Evolutionary conservation across 345 rosid species (phyloP).

Genomic region (Acer negundo): DNA sequence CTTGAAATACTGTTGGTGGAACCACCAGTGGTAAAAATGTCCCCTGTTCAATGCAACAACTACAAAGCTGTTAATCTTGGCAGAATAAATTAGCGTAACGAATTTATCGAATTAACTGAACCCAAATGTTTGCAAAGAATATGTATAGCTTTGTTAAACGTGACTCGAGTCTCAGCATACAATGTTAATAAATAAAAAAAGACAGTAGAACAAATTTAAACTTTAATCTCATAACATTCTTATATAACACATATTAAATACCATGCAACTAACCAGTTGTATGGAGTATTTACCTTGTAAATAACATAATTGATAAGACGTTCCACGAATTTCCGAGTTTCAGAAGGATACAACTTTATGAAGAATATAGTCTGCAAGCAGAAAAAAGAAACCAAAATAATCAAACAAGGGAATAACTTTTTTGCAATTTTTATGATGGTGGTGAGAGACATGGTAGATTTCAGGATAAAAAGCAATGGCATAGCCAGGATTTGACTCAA

Average conservation of each 20-base stretch:
- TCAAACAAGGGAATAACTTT: not conserved
- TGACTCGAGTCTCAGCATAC: slow-evolving; percentile 7
- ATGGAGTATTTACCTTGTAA: slow-evolving; percentile 72
- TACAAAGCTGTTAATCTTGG: slow-evolving; percentile 7
- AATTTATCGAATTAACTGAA: slow-evolving; percentile 5
- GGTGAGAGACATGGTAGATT: not conserved
- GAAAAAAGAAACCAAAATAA: slow-evolving; percentile 19
- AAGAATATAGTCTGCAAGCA: slow-evolving; percentile 85
- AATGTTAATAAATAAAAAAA: not conserved
- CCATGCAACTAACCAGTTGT: not conserved
- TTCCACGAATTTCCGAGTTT: slow-evolving; percentile 78
- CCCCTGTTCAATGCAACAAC: slow-evolving; percentile 54
- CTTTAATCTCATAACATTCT: not conserved
- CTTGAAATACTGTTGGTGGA: slow-evolving; percentile 83
- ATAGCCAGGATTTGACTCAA: too few species aligned
- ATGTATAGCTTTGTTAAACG: not conserved
- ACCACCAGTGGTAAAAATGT: slow-evolving; percentile 85
- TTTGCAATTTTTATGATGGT: not conserved
- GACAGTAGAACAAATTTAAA: not conserved
- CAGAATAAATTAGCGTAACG: not conserved
- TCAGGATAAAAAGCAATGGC: not conserved
- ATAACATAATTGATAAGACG: slow-evolving; percentile 92
- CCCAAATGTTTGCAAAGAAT: not conserved
- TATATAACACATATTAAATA: not conserved
- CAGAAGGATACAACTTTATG: slow-evolving; percentile 72